Conservation (phyloP, 2,329 filamentous ascomycete species). For the Cadophora sp. region DNA sequence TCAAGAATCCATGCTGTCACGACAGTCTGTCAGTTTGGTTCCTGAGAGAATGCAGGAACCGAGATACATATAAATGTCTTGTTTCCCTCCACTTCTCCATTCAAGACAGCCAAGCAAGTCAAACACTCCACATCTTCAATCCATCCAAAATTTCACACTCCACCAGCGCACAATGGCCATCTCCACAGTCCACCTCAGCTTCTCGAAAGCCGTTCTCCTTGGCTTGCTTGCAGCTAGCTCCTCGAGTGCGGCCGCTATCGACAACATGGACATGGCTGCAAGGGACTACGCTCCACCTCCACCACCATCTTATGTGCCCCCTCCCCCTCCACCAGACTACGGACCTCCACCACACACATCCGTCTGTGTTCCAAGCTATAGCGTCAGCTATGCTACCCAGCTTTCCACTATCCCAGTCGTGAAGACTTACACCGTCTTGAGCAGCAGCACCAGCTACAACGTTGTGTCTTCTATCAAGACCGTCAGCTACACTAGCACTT, state of each 20-base stretch:
- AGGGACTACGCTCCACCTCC: conserved; percentile 13
- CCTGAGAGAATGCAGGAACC: background rate
- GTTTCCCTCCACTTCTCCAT: background rate
- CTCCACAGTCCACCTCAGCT: background rate
- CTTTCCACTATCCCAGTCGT: conserved; percentile 3
- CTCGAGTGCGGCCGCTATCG: conserved; percentile 1
- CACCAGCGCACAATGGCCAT: conserved; percentile 8
- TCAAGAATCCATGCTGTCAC: background rate
- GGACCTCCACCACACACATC: background rate
- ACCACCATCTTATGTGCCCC: conserved; percentile 1
- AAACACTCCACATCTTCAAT: background rate
- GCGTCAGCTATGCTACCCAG: conserved; percentile 6
- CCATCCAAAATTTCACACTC: background rate
- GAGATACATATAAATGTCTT: conserved; percentile 7
- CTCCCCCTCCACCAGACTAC: conserved; percentile 10
- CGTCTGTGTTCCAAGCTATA: conserved; percentile 8
- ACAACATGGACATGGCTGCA: conserved; percentile 5
- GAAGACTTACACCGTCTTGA: conserved; percentile 17
- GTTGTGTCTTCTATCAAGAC: background rate
- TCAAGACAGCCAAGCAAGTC: conserved; percentile 11
- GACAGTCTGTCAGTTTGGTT: background rate
- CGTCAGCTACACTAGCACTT: conserved; percentile 2
- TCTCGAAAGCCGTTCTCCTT: background rate
- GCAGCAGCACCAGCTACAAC: conserved; percentile 8
- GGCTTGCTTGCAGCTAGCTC: background rate